These are phyloP conservation scores for Pseudogymnoascus destructans DNA, from an alignment of 2,329 filamentous ascomycete genomes.

Conservation along the genomic window DNA sequence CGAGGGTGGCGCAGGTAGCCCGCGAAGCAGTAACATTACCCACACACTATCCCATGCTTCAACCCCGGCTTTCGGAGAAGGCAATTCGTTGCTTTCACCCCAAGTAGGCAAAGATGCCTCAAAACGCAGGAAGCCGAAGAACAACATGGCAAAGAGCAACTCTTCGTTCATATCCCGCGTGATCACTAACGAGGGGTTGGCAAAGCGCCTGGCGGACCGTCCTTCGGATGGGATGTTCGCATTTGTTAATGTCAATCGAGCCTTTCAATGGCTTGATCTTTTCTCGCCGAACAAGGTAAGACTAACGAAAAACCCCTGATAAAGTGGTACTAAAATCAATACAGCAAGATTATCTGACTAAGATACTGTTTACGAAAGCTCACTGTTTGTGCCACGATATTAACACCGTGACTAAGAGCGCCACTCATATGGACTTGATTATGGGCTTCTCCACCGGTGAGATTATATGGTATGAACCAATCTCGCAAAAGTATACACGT, in stretches of 20 bases:
- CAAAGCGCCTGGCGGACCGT: conserved; percentile 68
- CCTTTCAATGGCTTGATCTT: conserved; percentile 91
- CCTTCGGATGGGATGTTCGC: conserved; percentile 69
- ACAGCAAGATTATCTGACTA: conserved; percentile 64
- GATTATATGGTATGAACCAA: conserved; percentile 97
- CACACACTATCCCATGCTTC: conserved; percentile 17
- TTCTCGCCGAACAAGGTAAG: conserved; percentile 56
- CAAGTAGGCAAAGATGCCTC: conserved; percentile 55
- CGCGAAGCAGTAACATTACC: conserved; percentile 33
- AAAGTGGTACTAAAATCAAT: neutral
- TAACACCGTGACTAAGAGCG: conserved; percentile 67
- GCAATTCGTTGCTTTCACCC: conserved; percentile 59
- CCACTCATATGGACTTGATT: conserved; percentile 73
- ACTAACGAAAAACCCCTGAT: neutral
- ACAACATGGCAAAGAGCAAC: conserved; percentile 96
- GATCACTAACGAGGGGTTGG: conserved; percentile 71
- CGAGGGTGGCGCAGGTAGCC: conserved; percentile 40
- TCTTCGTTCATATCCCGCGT: conserved; percentile 97
- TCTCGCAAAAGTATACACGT: conserved; percentile 87
- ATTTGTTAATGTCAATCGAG: conserved; percentile 91
- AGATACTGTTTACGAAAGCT: conserved; percentile 92
- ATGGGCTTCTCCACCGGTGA: conserved; percentile 96
- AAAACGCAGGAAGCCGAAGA: conserved; percentile 90
- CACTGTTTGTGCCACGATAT: conserved; percentile 92
- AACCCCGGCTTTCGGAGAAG: conserved; percentile 69